Evolutionary conservation across 306 rosid genomes (phyloP).

Genomic region (Pterocarpus macrocarpus): DNA sequence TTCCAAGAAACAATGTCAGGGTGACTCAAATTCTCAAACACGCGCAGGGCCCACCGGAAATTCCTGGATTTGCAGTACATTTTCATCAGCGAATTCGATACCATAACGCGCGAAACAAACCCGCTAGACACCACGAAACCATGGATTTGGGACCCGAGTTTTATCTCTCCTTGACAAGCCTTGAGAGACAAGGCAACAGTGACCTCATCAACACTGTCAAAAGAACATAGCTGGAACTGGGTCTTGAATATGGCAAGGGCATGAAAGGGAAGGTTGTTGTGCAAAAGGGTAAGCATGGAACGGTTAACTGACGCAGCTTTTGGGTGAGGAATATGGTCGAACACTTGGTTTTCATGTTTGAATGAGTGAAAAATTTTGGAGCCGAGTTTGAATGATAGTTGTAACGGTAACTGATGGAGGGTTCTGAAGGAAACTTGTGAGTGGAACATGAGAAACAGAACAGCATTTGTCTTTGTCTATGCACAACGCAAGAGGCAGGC

Average conservation of each 20-base stretch:
- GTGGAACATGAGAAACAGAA: slow-evolving; percentile 56
- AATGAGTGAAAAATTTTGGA: slow-evolving; percentile 41
- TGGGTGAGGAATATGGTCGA: slow-evolving; percentile 63
- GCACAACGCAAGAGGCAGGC: too few relatives aligned
- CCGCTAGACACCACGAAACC: slow-evolving; percentile 64
- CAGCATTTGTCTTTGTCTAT: neutral
- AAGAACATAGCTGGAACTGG: slow-evolving; percentile 49
- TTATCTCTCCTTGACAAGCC: slow-evolving; percentile 71
- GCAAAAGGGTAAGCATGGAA: slow-evolving; percentile 60
- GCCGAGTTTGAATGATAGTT: slow-evolving; percentile 22
- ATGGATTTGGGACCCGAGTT: slow-evolving; percentile 69
- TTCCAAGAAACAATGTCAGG: slow-evolving; percentile 88
- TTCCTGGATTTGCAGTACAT: slow-evolving; percentile 76
- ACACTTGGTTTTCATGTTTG: slow-evolving; percentile 58
- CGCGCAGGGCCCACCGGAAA: slow-evolving; percentile 54
- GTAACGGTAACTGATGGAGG: slow-evolving; percentile 4
- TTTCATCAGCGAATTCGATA: slow-evolving; percentile 82
- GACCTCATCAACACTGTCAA: slow-evolving; percentile 56
- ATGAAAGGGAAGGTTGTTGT: slow-evolving; percentile 50
- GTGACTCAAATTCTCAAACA: slow-evolving; percentile 64
- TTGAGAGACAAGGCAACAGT: slow-evolving; percentile 70
- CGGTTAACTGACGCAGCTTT: slow-evolving; percentile 55
- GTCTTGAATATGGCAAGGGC: slow-evolving; percentile 65
- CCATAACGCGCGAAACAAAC: slow-evolving; percentile 54
- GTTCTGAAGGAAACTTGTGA: slow-evolving; percentile 38